These are phyloP conservation scores for Telopea speciosissima DNA, from an alignment of 177 flowering plant species.

Conservation along the genomic window DNA sequence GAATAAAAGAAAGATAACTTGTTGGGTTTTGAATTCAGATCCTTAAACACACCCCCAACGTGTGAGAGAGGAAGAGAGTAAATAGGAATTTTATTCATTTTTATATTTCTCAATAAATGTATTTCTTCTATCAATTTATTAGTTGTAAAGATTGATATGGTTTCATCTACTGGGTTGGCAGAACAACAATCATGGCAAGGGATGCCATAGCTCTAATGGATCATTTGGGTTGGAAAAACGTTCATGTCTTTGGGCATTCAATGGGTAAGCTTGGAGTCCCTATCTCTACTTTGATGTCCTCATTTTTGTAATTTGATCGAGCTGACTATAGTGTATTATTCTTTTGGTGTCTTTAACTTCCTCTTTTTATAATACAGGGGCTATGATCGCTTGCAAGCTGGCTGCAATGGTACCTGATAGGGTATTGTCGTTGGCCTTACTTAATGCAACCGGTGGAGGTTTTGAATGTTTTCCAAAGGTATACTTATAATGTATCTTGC, in stretches of 20 bases:
- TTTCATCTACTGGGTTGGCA: constrained; percentile 23
- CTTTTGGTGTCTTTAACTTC: constrained; percentile 6
- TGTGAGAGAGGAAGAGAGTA: no score
- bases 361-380: constrained; percentile 44
- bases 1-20: not conserved
- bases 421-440: constrained; percentile 74
- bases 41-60: not conserved
- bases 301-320: not conserved
- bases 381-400: constrained; percentile 90
- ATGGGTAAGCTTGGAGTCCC: constrained; percentile 60
- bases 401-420: constrained; percentile 84
- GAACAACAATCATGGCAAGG: constrained; percentile 86
- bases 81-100: no score
- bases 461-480: constrained; percentile 92
- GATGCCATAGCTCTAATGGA: constrained; percentile 85
- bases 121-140: not conserved
- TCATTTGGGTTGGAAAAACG: constrained; percentile 90
- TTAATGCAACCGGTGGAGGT: constrained; percentile 96
- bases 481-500: constrained; percentile 1
- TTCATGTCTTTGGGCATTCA: constrained; percentile 93
- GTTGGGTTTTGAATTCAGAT: not conserved
- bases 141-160: not conserved
- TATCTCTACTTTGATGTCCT: not conserved
- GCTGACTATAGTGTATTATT: not conserved
- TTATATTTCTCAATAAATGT: no score